Evolutionary conservation across 257 asterid species (phyloP), one percentile per base, ranked within the genome.

Genomic region (Nicotiana paniculata): DNA sequence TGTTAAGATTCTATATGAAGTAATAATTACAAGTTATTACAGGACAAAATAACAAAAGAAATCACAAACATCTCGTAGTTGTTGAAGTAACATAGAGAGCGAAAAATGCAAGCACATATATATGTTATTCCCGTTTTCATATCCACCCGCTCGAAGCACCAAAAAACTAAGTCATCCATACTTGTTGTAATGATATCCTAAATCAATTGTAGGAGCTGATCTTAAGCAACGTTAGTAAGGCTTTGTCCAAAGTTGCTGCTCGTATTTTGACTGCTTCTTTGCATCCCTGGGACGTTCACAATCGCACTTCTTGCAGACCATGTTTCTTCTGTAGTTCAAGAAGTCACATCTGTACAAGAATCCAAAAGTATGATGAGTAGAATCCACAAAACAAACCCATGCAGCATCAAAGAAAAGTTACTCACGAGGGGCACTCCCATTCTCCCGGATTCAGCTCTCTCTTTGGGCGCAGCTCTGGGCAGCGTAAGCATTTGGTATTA

Each of bases 401-500:
- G 69, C 81, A 74, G 15, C 66, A 57, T 32, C 55, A n/a, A 86
- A 80, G 54, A 81, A 48, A 70, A 80, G 17, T 55, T 87, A 91
- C 93, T 93, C 83, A 96, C 97, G 82, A 61, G 32, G 95, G 88
- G 88, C 98, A 96, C 80, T 93, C 94, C 99, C 99, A 96, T 70
- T 96, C 98, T 77, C 98, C 99, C 4, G 91, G 93, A 83, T 74
- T 86, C 35, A 95, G 88, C 39, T 86, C 85, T 85, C 91, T 89
- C 83, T 79, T 84, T 17, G 97, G 97, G 5, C 97, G 98, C 53
- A 87, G 85, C 81, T 57, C 90, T 81, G 86, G 88, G 85, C 99
- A 94, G 62, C 92, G 93, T 33, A 85, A 80, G 82, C 99, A 96
- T 82, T 87, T 87, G 66, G 68, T 66, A 39, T 91, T 93, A 88